A percentile compares a stretch with the other conserved stretches of the same genome.
These are phyloP conservation scores for Monascus purpureus DNA, from an alignment of 495 filamentous ascomycete species.

Conservation along the genomic window DNA sequence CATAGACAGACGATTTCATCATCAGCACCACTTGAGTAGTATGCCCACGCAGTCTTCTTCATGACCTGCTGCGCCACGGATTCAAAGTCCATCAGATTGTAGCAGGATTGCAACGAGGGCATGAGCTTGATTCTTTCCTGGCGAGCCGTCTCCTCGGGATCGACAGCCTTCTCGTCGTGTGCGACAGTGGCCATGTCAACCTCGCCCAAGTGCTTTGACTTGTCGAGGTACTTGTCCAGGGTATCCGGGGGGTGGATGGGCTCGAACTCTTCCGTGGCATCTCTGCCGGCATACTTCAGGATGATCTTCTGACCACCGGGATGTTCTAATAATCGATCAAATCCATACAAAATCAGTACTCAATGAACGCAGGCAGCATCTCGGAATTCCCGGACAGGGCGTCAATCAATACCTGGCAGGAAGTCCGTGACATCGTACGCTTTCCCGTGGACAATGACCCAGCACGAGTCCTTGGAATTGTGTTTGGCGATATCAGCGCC, in stretches of 20 bases:
- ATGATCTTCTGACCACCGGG: slow-evolving; percentile 76
- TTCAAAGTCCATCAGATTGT: slow-evolving; percentile 93
- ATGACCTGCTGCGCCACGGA: slow-evolving; percentile 73
- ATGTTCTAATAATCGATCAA: slow-evolving; percentile 42
- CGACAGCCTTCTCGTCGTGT: slow-evolving; percentile 50
- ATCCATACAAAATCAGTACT: no score
- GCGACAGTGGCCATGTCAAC: slow-evolving; percentile 83
- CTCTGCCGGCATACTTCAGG: slow-evolving; percentile 68
- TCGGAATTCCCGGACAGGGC: no score
- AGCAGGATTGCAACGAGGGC: slow-evolving; percentile 79
- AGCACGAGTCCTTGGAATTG: slow-evolving; percentile 67
- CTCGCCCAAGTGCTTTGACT: slow-evolving; percentile 75
- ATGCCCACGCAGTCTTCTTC: slow-evolving; percentile 93
- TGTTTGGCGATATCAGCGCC: slow-evolving; percentile 69
- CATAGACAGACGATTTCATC: slow-evolving; percentile 75
- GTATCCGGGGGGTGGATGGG: slow-evolving; percentile 87
- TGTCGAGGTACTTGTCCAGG: slow-evolving; percentile 59
- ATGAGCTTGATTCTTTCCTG: slow-evolving; percentile 61
- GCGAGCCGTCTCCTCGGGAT: slow-evolving; percentile 66
- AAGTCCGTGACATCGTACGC: slow-evolving; percentile 93
- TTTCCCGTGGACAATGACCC: slow-evolving; percentile 78
- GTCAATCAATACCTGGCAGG: slow-evolving; percentile 49
- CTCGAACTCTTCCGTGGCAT: slow-evolving; percentile 82
- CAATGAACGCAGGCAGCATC: no score
- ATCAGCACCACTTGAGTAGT: slow-evolving; percentile 91